Evolutionary conservation across 805 yeast species (phyloP).

Genomic region (Sugiyamaella boreocaroliniensis): DNA sequence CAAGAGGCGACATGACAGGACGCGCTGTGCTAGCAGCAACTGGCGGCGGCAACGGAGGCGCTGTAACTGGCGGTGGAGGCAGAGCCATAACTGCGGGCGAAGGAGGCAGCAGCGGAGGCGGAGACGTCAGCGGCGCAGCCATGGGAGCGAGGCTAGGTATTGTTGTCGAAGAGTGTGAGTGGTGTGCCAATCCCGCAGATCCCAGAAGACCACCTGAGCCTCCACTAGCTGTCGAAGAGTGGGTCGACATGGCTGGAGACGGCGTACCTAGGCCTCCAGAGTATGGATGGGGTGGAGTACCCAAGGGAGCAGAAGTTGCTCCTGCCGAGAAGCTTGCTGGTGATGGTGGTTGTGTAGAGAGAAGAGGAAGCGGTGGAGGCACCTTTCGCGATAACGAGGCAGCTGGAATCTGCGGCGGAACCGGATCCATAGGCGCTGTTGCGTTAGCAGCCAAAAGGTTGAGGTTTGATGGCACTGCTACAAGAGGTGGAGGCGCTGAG

Average conservation of each 20-base stretch:
- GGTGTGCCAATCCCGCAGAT: not conserved
- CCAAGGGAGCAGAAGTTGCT: not conserved
- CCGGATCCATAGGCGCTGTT: not conserved
- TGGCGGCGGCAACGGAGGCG: not conserved
- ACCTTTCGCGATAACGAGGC: constrained; percentile 4
- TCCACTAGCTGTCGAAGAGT: not conserved
- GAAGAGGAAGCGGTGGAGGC: not conserved
- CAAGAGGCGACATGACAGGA: not conserved
- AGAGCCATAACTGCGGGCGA: not conserved
- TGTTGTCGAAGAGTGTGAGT: not conserved
- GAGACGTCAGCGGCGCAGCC: not conserved
- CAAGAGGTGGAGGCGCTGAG: constrained; percentile 6
- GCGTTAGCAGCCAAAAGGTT: not conserved
- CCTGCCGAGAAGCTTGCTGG: not conserved
- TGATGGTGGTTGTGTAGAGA: not conserved
- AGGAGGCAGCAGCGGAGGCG: not conserved
- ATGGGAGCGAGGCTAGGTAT: not conserved
- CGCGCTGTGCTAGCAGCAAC: not conserved
- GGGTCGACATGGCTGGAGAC: not conserved
- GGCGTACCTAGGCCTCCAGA: not conserved
- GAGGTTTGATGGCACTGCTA: not conserved
- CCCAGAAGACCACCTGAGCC: too few relatives aligned
- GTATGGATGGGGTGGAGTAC: not conserved
- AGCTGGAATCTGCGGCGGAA: not conserved
- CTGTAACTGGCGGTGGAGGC: not conserved